phyloP scores from a whole-genome alignment of 2,329 filamentous ascomycete species.

The Epichloe brachyelytri region DNA sequence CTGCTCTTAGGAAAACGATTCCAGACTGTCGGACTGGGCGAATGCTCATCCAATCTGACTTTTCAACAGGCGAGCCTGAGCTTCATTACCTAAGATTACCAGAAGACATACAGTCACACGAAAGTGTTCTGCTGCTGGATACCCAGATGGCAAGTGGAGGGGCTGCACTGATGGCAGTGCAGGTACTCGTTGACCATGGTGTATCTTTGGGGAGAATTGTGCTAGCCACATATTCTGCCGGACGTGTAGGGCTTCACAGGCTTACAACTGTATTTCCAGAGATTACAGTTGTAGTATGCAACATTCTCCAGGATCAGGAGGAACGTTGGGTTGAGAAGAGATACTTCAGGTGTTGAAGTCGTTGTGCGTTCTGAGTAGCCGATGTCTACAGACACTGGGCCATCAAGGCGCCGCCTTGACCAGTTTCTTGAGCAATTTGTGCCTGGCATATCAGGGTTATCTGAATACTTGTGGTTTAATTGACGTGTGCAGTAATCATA shows the following conservation, averaged over 20 bases:
- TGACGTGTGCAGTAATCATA: no score
- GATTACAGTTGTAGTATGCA: slow-evolving; percentile 74
- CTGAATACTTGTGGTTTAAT: no score
- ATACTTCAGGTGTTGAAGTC: slow-evolving; percentile 69
- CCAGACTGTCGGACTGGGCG: slow-evolving; percentile 86
- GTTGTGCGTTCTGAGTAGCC: not conserved
- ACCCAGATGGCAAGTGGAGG: slow-evolving; percentile 92
- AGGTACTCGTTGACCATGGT: slow-evolving; percentile 89
- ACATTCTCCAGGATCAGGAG: slow-evolving; percentile 69
- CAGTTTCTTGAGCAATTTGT: not conserved
- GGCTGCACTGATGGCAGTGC: slow-evolving; percentile 79
- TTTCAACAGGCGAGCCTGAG: slow-evolving; percentile 77
- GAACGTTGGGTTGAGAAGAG: slow-evolving; percentile 80
- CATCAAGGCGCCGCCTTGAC: not conserved
- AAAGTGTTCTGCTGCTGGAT: slow-evolving; percentile 76
- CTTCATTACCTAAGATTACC: slow-evolving; percentile 80
- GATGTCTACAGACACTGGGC: no score
- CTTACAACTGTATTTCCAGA: slow-evolving; percentile 81
- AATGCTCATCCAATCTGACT: slow-evolving; percentile 80
- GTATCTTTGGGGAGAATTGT: slow-evolving; percentile 76
- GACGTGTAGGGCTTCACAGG: slow-evolving; percentile 69
- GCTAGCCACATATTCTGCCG: slow-evolving; percentile 85
- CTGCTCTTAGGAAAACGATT: slow-evolving; percentile 76
- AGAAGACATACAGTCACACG: slow-evolving; percentile 57
- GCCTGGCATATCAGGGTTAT: no score